phyloP scores from a whole-genome alignment of 1,139 yeast genomes.

The Meyerozyma sp. region DNA sequence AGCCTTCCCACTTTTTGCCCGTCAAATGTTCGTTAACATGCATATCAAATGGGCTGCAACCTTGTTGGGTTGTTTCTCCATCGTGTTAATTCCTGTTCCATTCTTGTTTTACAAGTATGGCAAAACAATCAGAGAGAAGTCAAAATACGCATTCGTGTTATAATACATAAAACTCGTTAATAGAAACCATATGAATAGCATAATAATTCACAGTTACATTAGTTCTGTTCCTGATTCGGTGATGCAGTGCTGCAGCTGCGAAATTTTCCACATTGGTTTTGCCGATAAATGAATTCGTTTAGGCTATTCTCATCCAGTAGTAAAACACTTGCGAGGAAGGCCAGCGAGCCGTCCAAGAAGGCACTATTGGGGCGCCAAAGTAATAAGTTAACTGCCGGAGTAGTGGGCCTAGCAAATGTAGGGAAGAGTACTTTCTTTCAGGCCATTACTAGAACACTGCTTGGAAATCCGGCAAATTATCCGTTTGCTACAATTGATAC shows the following conservation, averaged over 20 bases:
- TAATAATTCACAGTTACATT: neutral
- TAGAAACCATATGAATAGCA: neutral
- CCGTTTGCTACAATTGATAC: slow-evolving; percentile 81
- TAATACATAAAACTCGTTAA: neutral
- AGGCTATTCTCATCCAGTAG: neutral
- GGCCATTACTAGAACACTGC: slow-evolving; percentile 62
- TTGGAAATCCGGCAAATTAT: slow-evolving; percentile 76
- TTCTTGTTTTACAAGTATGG: slow-evolving; percentile 65
- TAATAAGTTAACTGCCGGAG: slow-evolving; percentile 49
- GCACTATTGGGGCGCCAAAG: slow-evolving; percentile 46
- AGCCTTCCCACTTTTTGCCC: slow-evolving; percentile 43
- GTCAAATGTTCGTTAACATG: slow-evolving; percentile 68
- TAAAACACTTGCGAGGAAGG: neutral
- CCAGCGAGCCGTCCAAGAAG: neutral
- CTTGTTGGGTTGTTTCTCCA: slow-evolving; percentile 64
- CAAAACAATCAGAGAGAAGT: slow-evolving; percentile 49
- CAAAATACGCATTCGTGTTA: slow-evolving; percentile 34
- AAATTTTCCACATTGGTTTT: neutral
- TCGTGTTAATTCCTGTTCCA: slow-evolving; percentile 69
- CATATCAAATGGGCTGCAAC: slow-evolving; percentile 83
- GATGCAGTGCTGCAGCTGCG: neutral
- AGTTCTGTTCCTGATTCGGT: no score
- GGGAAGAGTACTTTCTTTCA: slow-evolving; percentile 68
- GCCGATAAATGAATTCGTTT: neutral
- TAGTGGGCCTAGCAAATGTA: slow-evolving; percentile 74